These are phyloP conservation scores for Starmerella gropengiesseri DNA, from an alignment of 805 yeast species.

Conservation along the genomic window DNA sequence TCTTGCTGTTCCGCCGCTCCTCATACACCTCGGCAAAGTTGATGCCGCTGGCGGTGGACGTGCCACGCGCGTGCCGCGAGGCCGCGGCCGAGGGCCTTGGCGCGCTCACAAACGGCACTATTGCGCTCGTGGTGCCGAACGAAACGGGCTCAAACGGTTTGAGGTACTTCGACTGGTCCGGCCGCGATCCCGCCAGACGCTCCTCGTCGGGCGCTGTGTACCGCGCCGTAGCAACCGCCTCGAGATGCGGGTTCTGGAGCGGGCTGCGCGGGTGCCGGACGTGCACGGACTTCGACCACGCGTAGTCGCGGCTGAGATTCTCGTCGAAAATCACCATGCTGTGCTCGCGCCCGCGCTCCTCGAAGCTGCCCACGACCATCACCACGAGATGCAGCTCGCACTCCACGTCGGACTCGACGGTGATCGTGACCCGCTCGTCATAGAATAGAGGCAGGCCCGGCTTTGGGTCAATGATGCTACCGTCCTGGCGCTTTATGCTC, in stretches of 20 bases:
- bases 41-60: conserved; percentile 8
- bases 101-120: neutral
- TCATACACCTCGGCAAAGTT: conserved; percentile 10
- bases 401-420: conserved; percentile 3
- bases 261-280: conserved; percentile 21
- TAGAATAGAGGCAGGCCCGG: conserved; percentile 10
- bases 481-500: conserved; percentile 13
- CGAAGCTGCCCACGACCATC: conserved; percentile 16
- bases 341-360: conserved; percentile 14
- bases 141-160: conserved; percentile 13
- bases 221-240: conserved; percentile 17
- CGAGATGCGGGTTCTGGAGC: conserved; percentile 19
- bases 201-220: neutral
- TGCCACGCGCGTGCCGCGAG: conserved; percentile 6
- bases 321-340: conserved; percentile 18
- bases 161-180: conserved; percentile 3
- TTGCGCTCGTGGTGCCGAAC: neutral
- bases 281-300: conserved; percentile 12
- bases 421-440: conserved; percentile 16
- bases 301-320: conserved; percentile 4
- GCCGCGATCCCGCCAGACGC: neutral
- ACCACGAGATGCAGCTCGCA: conserved; percentile 18
- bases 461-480: conserved; percentile 4
- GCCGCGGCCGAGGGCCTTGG: neutral
- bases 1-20: conserved; percentile 9